These are phyloP conservation scores for Claviceps sorghi DNA, from an alignment of 2,329 filamentous ascomycete species.

Conservation along the genomic window DNA sequence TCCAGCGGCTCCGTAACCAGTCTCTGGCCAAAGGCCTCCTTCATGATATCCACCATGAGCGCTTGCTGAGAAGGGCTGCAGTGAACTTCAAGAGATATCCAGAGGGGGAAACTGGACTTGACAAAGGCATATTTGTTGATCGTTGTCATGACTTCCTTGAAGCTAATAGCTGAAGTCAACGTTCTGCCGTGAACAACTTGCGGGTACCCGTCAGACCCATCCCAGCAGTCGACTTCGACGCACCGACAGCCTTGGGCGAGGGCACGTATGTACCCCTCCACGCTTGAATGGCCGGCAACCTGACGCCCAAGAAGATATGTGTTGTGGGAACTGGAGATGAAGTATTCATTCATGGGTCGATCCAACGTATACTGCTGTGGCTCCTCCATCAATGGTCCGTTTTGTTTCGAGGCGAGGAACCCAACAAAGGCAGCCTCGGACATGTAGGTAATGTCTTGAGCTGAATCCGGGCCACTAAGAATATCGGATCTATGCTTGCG, in stretches of 20 bases:
- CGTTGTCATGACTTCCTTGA: constrained; percentile 80
- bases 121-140: constrained; percentile 92
- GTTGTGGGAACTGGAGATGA: constrained; percentile 96
- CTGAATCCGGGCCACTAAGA: constrained; percentile 26
- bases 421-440: constrained; percentile 63
- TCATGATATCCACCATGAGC: constrained; percentile 82
- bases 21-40: constrained; percentile 64
- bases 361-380: constrained; percentile 53
- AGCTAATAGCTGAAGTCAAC: constrained; percentile 75
- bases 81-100: constrained; percentile 91
- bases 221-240: constrained; percentile 97
- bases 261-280: constrained; percentile 86
- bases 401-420: constrained; percentile 62
- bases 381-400: constrained; percentile 49
- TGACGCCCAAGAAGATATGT: constrained; percentile 90
- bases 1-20: constrained; percentile 66
- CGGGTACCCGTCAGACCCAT: constrained; percentile 74
- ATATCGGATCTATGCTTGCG: constrained; percentile 40
- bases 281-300: constrained; percentile 76
- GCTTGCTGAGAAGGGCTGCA: constrained; percentile 72
- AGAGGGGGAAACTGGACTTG: constrained; percentile 74
- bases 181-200: constrained; percentile 85
- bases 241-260: constrained; percentile 83
- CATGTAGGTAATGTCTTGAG: constrained; percentile 43
- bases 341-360: constrained; percentile 87